A percentile compares a stretch with the other conserved stretches of the same genome.
These are phyloP conservation scores for Dendrocalamus sinicus DNA, from an alignment of 176 grass and related monocot species.

Conservation along the genomic window DNA sequence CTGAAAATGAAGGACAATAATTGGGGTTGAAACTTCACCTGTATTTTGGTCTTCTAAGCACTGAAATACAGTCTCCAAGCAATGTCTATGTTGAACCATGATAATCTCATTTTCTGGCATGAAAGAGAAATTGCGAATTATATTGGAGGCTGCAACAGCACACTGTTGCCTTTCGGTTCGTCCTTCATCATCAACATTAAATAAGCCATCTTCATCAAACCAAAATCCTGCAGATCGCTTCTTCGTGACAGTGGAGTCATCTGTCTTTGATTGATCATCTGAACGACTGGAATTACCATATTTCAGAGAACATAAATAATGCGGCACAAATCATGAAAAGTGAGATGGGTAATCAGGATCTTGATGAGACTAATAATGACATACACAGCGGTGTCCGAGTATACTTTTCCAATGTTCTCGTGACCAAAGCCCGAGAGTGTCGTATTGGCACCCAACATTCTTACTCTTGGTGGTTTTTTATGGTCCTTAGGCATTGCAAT, in stretches of 20 bases:
- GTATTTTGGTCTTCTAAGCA: constrained; percentile 91
- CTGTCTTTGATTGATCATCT: constrained; percentile 58
- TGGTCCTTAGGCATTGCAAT: constrained; percentile 79
- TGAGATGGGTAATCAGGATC: constrained; percentile 28
- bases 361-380: constrained; percentile 29
- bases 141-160: constrained; percentile 92
- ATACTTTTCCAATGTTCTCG: constrained; percentile 65
- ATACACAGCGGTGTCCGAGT: constrained; percentile 50
- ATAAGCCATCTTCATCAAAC: constrained; percentile 94
- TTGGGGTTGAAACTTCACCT: constrained; percentile 51
- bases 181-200: constrained; percentile 93
- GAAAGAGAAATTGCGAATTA: constrained; percentile 98
- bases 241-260: constrained; percentile 55
- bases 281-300: constrained; percentile 40
- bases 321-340: constrained; percentile 4
- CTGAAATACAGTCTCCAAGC: constrained; percentile 95
- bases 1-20: constrained; percentile 10
- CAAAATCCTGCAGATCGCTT: constrained; percentile 67
- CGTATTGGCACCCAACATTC: constrained; percentile 72
- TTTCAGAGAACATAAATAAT: constrained; percentile 40
- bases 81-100: constrained; percentile 98
- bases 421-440: constrained; percentile 83
- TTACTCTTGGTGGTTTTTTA: constrained; percentile 66
- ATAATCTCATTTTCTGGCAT: constrained; percentile 96
- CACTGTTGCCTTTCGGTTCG: constrained; percentile 84